Evolutionary conservation across 495 filamentous ascomycete species (phyloP), one percentile per base, ranked within the genome.

Genomic region (Penicillium steckii): DNA sequence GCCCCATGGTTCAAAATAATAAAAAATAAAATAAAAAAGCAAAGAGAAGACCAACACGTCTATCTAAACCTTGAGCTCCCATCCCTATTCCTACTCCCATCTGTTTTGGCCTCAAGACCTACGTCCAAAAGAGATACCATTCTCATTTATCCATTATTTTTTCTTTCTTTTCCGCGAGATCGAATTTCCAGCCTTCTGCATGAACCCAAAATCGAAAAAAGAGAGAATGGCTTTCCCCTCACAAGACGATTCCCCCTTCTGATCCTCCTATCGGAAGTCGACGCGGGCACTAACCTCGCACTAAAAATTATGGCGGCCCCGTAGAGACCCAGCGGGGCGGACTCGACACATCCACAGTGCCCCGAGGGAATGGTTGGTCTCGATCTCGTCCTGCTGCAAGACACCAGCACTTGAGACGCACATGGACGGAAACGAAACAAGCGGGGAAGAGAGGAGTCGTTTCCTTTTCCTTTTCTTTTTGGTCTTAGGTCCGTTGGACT

Each of bases 181-280:
- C n/a, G n/a, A n/a, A n/a, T n/a, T n/a, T n/a, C n/a, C n/a, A n/a
- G n/a, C 8, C 13, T 29, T 37, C 7, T 21, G 15, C 19, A 33
- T 33, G 10, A 19, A 23, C 2, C 19, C 15, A 24, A 10, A 43
- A 21, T 4, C 9, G 1, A 43, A 43, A 8, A 4, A 21, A 43
- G 12, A n/a, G 18, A n/a, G n/a, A n/a, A n/a, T n/a, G n/a, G 29
- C 29, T n/a, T 17, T 30, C 8, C 43, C 13, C 3, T 10, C 25
- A 26, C 25, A 47, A 26, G 24, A 13, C 23, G 38, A 9, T 22
- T 13, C 8, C 6, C 40, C 46, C 43, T 50, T 59, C 47, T 59
- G 51, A 59, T 5, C 52, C 52, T 52, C 56, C 46, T 56, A 62
- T 62, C 56, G 53, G 56, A 62, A 37, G n/a, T 7, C 2, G 32